Percentiles rank a stretch among this genome's conserved stretches.
Evolutionary conservation across 371 early-diverging fungal genomes (phyloP).

Genomic region (Syncephalastrum contaminatum): DNA sequence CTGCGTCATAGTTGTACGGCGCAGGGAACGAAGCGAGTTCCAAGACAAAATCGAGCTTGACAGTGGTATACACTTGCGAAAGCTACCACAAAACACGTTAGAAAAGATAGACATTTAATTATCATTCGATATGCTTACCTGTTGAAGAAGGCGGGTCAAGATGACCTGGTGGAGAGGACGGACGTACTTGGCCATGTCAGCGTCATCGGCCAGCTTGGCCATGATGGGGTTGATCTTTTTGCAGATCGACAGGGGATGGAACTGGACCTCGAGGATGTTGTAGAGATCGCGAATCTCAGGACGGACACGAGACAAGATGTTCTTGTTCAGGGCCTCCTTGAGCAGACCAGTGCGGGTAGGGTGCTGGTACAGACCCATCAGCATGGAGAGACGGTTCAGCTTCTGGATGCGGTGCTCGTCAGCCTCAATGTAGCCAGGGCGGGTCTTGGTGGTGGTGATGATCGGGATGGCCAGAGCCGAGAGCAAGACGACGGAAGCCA

Average conservation of each 20-base stretch:
- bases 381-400: slow-evolving; percentile 79
- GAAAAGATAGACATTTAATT: not conserved
- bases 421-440: slow-evolving; percentile 63
- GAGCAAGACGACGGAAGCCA: slow-evolving; percentile 90
- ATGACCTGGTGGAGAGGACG: slow-evolving; percentile 93
- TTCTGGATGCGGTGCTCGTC: slow-evolving; percentile 87
- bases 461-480: slow-evolving; percentile 92
- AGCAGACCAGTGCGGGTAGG: slow-evolving; percentile 92
- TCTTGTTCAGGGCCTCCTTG: slow-evolving; percentile 85
- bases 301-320: slow-evolving; percentile 82
- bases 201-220: slow-evolving; percentile 67
- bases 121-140: slow-evolving; percentile 20
- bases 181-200: slow-evolving; percentile 84
- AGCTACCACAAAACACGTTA: slow-evolving; percentile 22
- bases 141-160: slow-evolving; percentile 93
- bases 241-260: slow-evolving; percentile 97
- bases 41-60: slow-evolving; percentile 91
- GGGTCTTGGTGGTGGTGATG: slow-evolving; percentile 78
- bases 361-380: slow-evolving; percentile 81
- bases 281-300: slow-evolving; percentile 91
- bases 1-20: slow-evolving; percentile 83
- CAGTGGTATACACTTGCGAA: slow-evolving; percentile 96
- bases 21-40: slow-evolving; percentile 85
- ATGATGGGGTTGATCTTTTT: slow-evolving; percentile 90
- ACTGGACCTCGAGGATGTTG: slow-evolving; percentile 93